Conservation (phyloP, 108 stramenopile genomes). For the Nitzschia inconspicua region DNA sequence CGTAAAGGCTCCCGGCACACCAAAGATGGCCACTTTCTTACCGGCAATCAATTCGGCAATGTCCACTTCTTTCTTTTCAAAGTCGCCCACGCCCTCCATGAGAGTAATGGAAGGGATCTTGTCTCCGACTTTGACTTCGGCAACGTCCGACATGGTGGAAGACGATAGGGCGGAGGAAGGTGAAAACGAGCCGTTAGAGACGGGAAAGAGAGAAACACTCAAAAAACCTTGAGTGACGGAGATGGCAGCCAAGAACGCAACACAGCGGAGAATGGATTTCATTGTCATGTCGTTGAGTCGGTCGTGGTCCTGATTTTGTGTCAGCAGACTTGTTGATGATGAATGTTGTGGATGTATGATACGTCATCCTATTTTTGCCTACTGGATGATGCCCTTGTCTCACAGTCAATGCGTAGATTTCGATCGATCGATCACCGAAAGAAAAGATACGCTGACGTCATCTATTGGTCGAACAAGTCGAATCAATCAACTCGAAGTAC, state of each 20-base stretch:
- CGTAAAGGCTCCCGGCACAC: slow-evolving; percentile 91
- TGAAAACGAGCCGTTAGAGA: background rate
- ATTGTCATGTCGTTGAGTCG: background rate
- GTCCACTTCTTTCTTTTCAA: slow-evolving; percentile 48
- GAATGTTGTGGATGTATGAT: background rate
- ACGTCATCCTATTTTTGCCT: too few relatives aligned
- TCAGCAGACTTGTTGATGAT: background rate
- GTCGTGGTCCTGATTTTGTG: background rate
- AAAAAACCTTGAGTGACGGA: background rate
- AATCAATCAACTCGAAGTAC: too few relatives aligned
- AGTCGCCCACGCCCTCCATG: slow-evolving; percentile 56
- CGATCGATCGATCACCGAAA: too few relatives aligned
- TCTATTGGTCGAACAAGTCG: too few relatives aligned
- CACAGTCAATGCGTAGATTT: too few relatives aligned
- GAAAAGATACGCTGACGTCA: too few relatives aligned
- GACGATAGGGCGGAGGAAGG: background rate
- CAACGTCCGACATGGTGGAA: background rate
- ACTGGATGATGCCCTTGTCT: too few relatives aligned
- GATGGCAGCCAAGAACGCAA: background rate
- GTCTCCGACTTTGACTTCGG: slow-evolving; percentile 78
- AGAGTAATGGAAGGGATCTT: slow-evolving; percentile 58
- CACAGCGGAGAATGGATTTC: background rate
- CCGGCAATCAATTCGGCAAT: slow-evolving; percentile 63
- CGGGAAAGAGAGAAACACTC: background rate
- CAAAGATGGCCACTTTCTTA: slow-evolving; percentile 87